phyloP scores from a whole-genome alignment of 805 yeast species.

The Starmera amethionina region DNA sequence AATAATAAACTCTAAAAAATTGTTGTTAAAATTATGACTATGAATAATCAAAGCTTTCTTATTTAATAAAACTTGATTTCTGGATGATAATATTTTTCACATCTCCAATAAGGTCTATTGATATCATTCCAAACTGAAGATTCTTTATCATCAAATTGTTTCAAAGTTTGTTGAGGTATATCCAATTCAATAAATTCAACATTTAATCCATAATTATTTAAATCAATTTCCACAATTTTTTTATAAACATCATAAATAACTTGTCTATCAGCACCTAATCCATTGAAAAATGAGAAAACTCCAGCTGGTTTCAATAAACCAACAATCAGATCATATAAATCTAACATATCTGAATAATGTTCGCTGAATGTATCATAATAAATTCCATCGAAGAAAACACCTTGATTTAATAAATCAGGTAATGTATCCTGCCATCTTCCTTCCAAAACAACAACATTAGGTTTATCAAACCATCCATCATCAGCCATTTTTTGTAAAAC shows the following conservation, averaged over 20 bases:
- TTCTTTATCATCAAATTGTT: constrained; percentile 22
- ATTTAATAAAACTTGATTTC: constrained; percentile 35
- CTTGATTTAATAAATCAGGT: constrained; percentile 50
- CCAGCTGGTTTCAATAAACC: constrained; percentile 80
- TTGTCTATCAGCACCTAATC: constrained; percentile 73
- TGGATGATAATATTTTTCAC: constrained; percentile 61
- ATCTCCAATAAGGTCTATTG: constrained; percentile 57
- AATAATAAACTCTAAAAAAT: no score
- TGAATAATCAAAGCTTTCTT: not conserved
- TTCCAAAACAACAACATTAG: constrained; percentile 61
- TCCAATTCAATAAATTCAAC: constrained; percentile 43
- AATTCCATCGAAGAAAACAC: constrained; percentile 79
- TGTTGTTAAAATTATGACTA: not conserved
- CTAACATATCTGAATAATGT: constrained; percentile 82
- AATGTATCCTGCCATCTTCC: constrained; percentile 93
- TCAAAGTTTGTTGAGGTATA: constrained; percentile 34
- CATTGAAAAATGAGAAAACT: constrained; percentile 84
- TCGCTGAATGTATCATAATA: constrained; percentile 93
- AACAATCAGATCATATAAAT: constrained; percentile 69
- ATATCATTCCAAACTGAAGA: constrained; percentile 53
- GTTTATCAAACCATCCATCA: constrained; percentile 79
- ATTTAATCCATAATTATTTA: constrained; percentile 66
- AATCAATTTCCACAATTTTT: constrained; percentile 70
- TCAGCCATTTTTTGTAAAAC: constrained; percentile 56
- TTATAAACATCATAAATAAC: constrained; percentile 78